Percentiles rank a stretch among this genome's conserved stretches.
Evolutionary conservation across 1,284 basidiomycete genomes (phyloP).

Genomic region (Cryptococcus floricola): DNA sequence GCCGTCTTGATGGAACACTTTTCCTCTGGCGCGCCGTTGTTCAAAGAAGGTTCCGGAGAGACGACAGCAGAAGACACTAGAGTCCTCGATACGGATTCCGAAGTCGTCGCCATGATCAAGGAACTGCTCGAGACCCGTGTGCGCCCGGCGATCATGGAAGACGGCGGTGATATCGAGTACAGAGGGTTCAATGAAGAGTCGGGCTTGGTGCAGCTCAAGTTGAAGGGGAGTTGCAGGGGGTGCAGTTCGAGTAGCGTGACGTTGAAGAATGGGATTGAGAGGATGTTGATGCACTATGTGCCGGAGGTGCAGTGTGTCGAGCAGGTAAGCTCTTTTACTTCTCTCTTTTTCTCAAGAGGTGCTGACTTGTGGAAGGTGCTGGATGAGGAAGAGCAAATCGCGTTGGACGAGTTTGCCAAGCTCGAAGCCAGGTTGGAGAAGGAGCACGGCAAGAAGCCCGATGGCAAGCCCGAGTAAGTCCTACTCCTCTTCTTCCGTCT

Average conservation of each 20-base stretch:
- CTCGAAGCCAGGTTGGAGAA: slow-evolving; percentile 71
- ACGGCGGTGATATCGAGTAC: slow-evolving; percentile 56
- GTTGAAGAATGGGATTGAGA: slow-evolving; percentile 90
- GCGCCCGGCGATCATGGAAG: slow-evolving; percentile 84
- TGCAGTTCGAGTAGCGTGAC: slow-evolving; percentile 92
- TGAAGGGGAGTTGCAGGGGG: slow-evolving; percentile 95
- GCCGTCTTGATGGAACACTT: slow-evolving; percentile 98
- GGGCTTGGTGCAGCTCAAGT: slow-evolving; percentile 65
- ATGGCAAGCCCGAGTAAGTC: slow-evolving; percentile 18
- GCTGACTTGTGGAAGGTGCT: slow-evolving; percentile 58
- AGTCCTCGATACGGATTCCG: slow-evolving; percentile 93
- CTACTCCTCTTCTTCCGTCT: too few relatives aligned
- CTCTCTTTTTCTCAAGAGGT: slow-evolving; percentile 2
- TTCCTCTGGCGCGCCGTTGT: slow-evolving; percentile 78
- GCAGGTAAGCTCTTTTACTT: slow-evolving; percentile 61
- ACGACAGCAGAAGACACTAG: slow-evolving; percentile 86
- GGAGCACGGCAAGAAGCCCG: slow-evolving; percentile 43
- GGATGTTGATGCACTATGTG: slow-evolving; percentile 99
- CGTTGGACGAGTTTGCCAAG: slow-evolving; percentile 86
- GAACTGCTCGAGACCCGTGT: slow-evolving; percentile 93
- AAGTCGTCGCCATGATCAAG: slow-evolving; percentile 98
- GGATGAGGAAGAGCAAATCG: slow-evolving; percentile 84
- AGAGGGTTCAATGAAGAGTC: slow-evolving; percentile 54
- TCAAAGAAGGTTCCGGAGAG: slow-evolving; percentile 67
- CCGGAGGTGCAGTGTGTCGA: slow-evolving; percentile 97